These are phyloP conservation scores for Talaromyces funiculosus DNA, from an alignment of 2,329 filamentous ascomycete genomes.

Conservation along the genomic window DNA sequence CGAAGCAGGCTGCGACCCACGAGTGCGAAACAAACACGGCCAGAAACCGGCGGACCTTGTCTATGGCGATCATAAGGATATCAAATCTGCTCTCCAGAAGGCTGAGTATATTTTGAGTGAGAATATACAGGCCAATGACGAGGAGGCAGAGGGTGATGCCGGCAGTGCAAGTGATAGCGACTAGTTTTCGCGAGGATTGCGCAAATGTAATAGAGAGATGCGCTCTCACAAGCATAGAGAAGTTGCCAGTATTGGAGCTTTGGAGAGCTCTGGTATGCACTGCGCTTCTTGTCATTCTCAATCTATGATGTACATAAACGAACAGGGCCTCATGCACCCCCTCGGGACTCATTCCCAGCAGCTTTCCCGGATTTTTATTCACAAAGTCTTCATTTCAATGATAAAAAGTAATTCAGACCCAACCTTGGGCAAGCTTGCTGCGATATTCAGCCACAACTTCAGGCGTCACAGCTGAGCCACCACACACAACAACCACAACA, in stretches of 20 bases:
- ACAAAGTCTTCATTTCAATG: neutral
- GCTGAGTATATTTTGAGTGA: slow-evolving; percentile 45
- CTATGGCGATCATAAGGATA: slow-evolving; percentile 36
- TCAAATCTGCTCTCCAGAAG: slow-evolving; percentile 39
- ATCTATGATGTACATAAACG: neutral
- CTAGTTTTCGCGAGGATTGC: neutral
- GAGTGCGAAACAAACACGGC: slow-evolving; percentile 44
- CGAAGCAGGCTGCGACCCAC: slow-evolving; percentile 44
- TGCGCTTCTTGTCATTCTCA: neutral
- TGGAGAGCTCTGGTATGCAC: neutral
- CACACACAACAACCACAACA: slow-evolving; percentile 34
- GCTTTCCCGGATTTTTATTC: neutral
- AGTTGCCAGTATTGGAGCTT: neutral
- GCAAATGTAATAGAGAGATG: neutral
- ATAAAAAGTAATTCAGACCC: slow-evolving; percentile 15
- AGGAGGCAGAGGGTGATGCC: slow-evolving; percentile 29
- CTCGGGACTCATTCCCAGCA: neutral
- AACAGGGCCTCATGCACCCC: neutral
- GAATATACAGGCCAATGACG: slow-evolving; percentile 32
- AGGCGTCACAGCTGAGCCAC: slow-evolving; percentile 47
- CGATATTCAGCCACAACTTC: slow-evolving; percentile 49
- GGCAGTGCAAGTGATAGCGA: slow-evolving; percentile 39
- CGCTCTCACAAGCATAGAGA: neutral
- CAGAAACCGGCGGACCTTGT: slow-evolving; percentile 43
- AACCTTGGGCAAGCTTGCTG: slow-evolving; percentile 33